A percentile compares a stretch with the other conserved stretches of the same genome.
Conservation (phyloP, 768 basidiomycete species). For the Mycena sanguinolenta region DNA sequence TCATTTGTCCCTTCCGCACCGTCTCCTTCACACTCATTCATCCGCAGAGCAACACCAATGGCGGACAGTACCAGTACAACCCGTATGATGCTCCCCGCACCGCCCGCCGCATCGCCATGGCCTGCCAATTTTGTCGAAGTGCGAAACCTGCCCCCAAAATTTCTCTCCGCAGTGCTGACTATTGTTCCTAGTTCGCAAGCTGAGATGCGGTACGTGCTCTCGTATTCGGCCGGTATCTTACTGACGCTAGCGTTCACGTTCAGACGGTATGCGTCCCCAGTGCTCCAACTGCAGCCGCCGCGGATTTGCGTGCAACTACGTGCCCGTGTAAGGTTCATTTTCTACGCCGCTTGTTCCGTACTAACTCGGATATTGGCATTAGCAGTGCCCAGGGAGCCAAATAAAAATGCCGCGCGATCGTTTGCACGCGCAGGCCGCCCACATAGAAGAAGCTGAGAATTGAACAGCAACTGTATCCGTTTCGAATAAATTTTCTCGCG, state of each 20-base stretch:
- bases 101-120: conserved; percentile 73
- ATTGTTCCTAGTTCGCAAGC: conserved; percentile 66
- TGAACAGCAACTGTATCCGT: conserved; percentile 20
- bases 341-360: background rate
- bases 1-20: background rate
- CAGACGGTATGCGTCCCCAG: conserved; percentile 67
- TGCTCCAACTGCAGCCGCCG: conserved; percentile 78
- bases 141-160: conserved; percentile 24
- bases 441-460: conserved; percentile 28
- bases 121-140: conserved; percentile 83
- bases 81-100: conserved; percentile 31
- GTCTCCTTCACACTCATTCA: conserved; percentile 2
- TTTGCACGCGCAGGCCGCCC: background rate
- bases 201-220: conserved; percentile 66
- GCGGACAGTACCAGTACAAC: conserved; percentile 29
- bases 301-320: conserved; percentile 69
- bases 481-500: conserved; percentile 44
- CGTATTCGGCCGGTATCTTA: background rate
- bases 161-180: conserved; percentile 6
- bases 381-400: conserved; percentile 10
- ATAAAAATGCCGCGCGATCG: background rate
- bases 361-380: background rate
- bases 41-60: conserved; percentile 17
- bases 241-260: background rate
- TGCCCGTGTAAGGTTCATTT: conserved; percentile 70